Evolutionary conservation across 73 alveolate species (phyloP).

Genomic region (Effrenium voratum): DNA sequence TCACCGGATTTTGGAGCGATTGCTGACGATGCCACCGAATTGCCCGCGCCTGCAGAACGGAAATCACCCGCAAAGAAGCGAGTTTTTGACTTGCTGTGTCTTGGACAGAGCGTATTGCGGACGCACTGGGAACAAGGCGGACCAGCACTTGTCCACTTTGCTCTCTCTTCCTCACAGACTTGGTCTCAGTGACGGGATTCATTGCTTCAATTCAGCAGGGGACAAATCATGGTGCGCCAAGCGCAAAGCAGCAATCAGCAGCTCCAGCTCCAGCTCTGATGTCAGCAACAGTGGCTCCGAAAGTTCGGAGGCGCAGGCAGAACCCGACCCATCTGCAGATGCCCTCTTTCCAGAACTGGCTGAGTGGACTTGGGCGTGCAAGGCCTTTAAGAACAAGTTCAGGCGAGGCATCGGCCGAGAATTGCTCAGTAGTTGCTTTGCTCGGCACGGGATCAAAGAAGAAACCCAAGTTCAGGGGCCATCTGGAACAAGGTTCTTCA

Average conservation of each 20-base stretch:
- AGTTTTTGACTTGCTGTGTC: neutral
- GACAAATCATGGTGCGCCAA: neutral
- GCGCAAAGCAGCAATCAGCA: no score
- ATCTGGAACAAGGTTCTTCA: neutral
- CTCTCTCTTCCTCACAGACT: neutral
- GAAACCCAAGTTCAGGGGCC: neutral
- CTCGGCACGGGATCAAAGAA: neutral
- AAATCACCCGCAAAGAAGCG: neutral
- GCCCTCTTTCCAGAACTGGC: neutral
- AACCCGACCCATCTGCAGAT: neutral
- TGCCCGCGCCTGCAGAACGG: neutral
- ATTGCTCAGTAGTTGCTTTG: neutral
- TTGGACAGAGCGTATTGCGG: slow-evolving; percentile 11
- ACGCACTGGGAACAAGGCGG: neutral
- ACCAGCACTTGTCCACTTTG: neutral
- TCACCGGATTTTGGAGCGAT: neutral
- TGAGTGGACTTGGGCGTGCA: slow-evolving; percentile 17
- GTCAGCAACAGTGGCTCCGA: neutral
- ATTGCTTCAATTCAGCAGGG: neutral
- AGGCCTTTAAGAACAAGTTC: neutral
- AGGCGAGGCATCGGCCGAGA: neutral
- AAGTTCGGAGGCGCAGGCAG: neutral
- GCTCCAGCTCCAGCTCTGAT: no score
- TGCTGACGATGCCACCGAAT: neutral
- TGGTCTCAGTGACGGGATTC: slow-evolving; percentile 8